Evolutionary conservation across 2,329 filamentous ascomycete genomes (phyloP), one percentile per base, ranked within the genome.

Genomic region (Colletotrichum destructivum): DNA sequence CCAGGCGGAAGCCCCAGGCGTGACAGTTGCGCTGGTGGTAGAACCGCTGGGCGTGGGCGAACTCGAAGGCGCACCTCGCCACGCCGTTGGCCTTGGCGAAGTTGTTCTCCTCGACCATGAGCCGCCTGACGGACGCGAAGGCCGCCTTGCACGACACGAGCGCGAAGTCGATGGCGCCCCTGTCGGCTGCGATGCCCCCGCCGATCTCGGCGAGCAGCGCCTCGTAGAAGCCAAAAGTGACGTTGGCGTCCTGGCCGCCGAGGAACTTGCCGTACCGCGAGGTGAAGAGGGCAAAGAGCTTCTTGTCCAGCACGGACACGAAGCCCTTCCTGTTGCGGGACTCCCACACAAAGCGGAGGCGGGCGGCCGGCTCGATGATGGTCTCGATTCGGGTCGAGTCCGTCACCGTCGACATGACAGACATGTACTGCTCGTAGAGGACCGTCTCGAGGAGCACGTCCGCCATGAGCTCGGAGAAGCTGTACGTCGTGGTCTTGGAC

Each of bases 1-100:
- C 84, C 9, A 88, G 78, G 73, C 82, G 82, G 77, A 86, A 86
- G 18, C 84, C 85, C 62, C 82, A 81, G 21, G 79, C 79, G 61
- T 86, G 82, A 62, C 80, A 81, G 21, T 79, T 75, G 1, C 78
- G 72, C 40, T 78, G 77, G 47, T 81, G 78, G 73, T 87, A 87
- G 49, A 84, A 81, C 31, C 80, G 78, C 63, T 84, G 82, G 35
- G 79, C 76, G 57, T 81, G 77, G 4, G 82, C 82, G 72, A 87
- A 86, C 21, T 79, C 77, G 77, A 85, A 85, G 2, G 81, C 81
- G 60, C 81, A 82, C 56, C 79, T 81, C 4, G 82, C 84, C 9
- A 86, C 81, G n/a, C 83, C 82, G 51, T 83, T 77, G 0, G 85
- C 84, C 26, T 82, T 57, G 79, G 76, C 75, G 61, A 83, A 82